Percentiles rank a stretch among this genome's conserved stretches.
phyloP scores from a whole-genome alignment of 768 basidiomycete species.

The Boletus tomentosulus region DNA sequence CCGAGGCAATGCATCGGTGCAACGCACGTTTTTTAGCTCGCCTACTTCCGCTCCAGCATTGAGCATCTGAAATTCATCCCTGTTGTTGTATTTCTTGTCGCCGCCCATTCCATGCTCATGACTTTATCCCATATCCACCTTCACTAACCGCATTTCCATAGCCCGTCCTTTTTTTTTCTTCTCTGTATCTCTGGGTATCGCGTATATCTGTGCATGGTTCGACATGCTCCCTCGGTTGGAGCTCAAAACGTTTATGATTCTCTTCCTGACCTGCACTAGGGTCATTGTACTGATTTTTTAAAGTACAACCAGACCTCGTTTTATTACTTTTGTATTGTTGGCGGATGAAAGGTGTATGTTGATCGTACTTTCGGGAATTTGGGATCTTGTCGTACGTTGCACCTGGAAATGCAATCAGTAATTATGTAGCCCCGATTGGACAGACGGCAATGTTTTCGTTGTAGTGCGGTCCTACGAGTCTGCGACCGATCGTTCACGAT shows the following conservation, averaged over 20 bases:
- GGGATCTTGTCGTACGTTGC: not conserved
- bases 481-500: too few species aligned
- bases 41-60: constrained; percentile 26
- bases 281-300: constrained; percentile 3
- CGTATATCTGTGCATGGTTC: constrained; percentile 23
- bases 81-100: constrained; percentile 21
- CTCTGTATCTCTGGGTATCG: constrained; percentile 21
- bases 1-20: constrained; percentile 51
- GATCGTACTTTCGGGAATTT: not conserved
- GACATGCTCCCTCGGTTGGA: constrained; percentile 8
- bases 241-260: not conserved
- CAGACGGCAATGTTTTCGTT: too few species aligned
- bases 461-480: too few species aligned
- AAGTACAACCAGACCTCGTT: constrained; percentile 6
- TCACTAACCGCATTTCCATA: constrained; percentile 12
- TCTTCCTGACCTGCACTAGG: not conserved
- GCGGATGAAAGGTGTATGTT: constrained; percentile 10
- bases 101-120: constrained; percentile 4
- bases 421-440: too few species aligned
- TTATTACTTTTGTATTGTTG: constrained; percentile 16
- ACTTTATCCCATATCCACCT: constrained; percentile 7
- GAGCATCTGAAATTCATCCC: constrained; percentile 21
- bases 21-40: constrained; percentile 43
- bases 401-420: not conserved
- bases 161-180: not conserved